phyloP scores from a whole-genome alignment of 345 rosid species.

The Eucalyptus polybractea region DNA sequence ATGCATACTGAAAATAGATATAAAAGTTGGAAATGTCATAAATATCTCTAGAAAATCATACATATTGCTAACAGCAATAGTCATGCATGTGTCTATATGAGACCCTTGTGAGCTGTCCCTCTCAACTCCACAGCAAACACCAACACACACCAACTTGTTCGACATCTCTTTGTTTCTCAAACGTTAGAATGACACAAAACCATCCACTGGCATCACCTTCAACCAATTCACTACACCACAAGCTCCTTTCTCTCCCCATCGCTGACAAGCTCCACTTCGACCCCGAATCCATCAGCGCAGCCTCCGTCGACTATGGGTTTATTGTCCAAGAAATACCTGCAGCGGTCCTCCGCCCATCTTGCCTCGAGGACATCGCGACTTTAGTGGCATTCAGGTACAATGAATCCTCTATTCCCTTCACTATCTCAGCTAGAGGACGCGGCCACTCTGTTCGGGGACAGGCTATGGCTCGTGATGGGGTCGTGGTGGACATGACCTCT shows the following conservation, averaged over 20 bases:
- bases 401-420: not conserved
- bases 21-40: too few relatives aligned
- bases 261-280: slow-evolving; percentile 1
- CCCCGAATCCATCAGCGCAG: not conserved
- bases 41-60: too few relatives aligned
- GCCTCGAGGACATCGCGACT: slow-evolving; percentile 6
- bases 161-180: not conserved
- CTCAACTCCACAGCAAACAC: not conserved
- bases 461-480: slow-evolving; percentile 24
- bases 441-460: slow-evolving; percentile 33
- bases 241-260: not conserved
- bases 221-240: not conserved
- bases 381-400: slow-evolving; percentile 6
- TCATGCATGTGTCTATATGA: not conserved
- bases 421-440: slow-evolving; percentile 25
- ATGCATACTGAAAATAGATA: not conserved
- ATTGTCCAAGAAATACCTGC: slow-evolving; percentile 8
- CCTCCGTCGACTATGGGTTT: slow-evolving; percentile 24
- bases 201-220: not conserved
- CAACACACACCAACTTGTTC: not conserved
- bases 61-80: not conserved
- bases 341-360: slow-evolving; percentile 18
- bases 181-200: not conserved
- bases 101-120: not conserved
- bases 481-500: slow-evolving; percentile 30